Evolutionary conservation across 192 early-diverging fungal species (phyloP).

Genomic region (Phycomyces nitens): DNA sequence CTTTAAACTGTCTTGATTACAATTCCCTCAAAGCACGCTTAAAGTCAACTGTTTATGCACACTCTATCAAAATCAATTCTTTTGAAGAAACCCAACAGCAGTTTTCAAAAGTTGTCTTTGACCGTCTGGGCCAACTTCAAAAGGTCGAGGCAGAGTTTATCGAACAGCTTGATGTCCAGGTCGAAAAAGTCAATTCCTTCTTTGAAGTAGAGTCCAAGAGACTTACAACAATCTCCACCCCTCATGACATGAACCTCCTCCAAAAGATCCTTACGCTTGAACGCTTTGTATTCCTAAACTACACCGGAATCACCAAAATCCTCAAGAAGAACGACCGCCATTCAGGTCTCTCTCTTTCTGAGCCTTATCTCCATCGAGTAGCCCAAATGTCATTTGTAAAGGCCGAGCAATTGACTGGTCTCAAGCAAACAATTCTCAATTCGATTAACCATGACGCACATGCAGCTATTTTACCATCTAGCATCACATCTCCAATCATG

Average conservation of each 20-base stretch:
- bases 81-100: slow-evolving; percentile 31
- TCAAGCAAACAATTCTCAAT: slow-evolving; percentile 72
- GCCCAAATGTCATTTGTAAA: slow-evolving; percentile 61
- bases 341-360: slow-evolving; percentile 69
- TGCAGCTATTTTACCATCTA: neutral
- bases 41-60: slow-evolving; percentile 55
- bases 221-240: neutral
- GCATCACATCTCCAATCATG: slow-evolving; percentile 29
- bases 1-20: slow-evolving; percentile 69
- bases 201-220: slow-evolving; percentile 30
- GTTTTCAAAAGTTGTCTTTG: slow-evolving; percentile 57
- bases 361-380: slow-evolving; percentile 60
- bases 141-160: slow-evolving; percentile 65
- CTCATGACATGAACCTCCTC: slow-evolving; percentile 45
- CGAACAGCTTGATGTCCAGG: slow-evolving; percentile 59
- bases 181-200: slow-evolving; percentile 58
- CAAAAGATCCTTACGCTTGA: slow-evolving; percentile 69
- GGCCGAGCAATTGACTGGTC: slow-evolving; percentile 54
- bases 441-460: slow-evolving; percentile 40
- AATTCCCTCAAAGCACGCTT: slow-evolving; percentile 61
- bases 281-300: slow-evolving; percentile 81
- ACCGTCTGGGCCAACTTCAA: slow-evolving; percentile 54
- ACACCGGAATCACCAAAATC: slow-evolving; percentile 82
- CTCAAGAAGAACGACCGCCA: slow-evolving; percentile 86
- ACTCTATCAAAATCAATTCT: slow-evolving; percentile 45